A percentile compares a stretch with the other conserved stretches of the same genome.
Evolutionary conservation across 1,284 basidiomycete species (phyloP).

Genomic region (Pseudozyma tsukubaensis): DNA sequence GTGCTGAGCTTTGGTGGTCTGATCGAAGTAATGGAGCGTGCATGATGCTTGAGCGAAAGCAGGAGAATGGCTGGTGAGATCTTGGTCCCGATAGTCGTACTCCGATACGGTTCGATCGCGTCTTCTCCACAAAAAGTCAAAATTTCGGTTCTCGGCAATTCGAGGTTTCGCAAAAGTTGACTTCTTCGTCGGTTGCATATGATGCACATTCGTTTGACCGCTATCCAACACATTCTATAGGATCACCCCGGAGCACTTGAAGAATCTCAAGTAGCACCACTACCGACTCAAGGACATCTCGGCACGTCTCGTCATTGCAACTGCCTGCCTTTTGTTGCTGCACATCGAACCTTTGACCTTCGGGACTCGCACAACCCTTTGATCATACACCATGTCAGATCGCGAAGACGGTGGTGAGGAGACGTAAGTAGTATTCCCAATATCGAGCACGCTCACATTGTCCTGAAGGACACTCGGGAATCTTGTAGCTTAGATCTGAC

Average conservation of each 20-base stretch:
- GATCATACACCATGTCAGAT: slow-evolving; percentile 51
- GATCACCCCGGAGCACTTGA: slow-evolving; percentile 12
- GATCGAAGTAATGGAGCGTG: neutral
- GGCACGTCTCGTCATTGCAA: neutral
- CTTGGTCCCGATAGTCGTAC: slow-evolving; percentile 4
- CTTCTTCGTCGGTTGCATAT: slow-evolving; percentile 11
- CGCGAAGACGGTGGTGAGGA: slow-evolving; percentile 59
- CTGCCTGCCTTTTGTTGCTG: neutral
- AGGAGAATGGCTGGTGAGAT: neutral
- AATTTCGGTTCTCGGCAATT: slow-evolving; percentile 43
- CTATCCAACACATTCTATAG: slow-evolving; percentile 14
- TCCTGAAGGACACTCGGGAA: no score
- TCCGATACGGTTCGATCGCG: slow-evolving; percentile 2
- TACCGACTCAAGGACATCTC: neutral
- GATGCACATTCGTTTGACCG: neutral
- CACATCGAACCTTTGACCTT: neutral
- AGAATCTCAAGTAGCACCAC: neutral
- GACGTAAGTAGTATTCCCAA: slow-evolving; percentile 29
- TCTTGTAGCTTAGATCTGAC: neutral
- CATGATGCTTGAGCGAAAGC: neutral
- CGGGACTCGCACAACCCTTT: neutral
- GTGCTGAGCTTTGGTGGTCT: no score
- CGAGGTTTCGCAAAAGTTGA: slow-evolving; percentile 12
- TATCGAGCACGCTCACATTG: neutral
- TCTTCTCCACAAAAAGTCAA: slow-evolving; percentile 32